phyloP scores from a whole-genome alignment of 73 alveolate genomes.

The Paramecium caudatum region DNA sequence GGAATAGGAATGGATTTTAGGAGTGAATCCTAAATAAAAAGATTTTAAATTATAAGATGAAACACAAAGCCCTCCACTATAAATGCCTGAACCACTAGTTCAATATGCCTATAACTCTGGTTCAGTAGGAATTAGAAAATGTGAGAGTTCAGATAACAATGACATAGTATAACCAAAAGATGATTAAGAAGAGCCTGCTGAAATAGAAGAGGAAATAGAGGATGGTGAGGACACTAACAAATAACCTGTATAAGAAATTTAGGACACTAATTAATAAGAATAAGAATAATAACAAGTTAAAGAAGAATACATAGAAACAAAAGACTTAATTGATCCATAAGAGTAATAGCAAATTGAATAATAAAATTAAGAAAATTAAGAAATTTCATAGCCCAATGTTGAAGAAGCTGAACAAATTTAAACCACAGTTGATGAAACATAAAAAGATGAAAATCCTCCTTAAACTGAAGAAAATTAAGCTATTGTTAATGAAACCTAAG shows the following conservation, averaged over 20 bases:
- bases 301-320: too few relatives aligned
- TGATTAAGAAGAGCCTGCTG: slow-evolving; percentile 3
- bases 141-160: slow-evolving; percentile 10
- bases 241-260: too few relatives aligned
- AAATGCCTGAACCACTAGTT: neutral
- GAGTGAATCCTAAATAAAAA: slow-evolving; percentile 9
- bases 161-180: slow-evolving; percentile 21
- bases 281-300: too few relatives aligned
- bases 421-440: too few relatives aligned
- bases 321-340: too few relatives aligned
- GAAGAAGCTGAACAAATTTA: too few relatives aligned
- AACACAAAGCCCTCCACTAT: neutral
- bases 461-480: too few relatives aligned
- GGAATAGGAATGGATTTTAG: slow-evolving; percentile 35
- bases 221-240: neutral
- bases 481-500: neutral
- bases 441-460: too few relatives aligned
- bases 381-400: too few relatives aligned
- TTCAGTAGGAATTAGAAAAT: slow-evolving; percentile 14
- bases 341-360: neutral
- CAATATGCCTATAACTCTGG: neutral
- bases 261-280: neutral
- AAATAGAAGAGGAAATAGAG: slow-evolving; percentile 20
- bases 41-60: slow-evolving; percentile 16
- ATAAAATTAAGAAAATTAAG: too few relatives aligned